Conservation (phyloP, 2,329 filamentous ascomycete species). For the Lasiodiplodia citricola region DNA sequence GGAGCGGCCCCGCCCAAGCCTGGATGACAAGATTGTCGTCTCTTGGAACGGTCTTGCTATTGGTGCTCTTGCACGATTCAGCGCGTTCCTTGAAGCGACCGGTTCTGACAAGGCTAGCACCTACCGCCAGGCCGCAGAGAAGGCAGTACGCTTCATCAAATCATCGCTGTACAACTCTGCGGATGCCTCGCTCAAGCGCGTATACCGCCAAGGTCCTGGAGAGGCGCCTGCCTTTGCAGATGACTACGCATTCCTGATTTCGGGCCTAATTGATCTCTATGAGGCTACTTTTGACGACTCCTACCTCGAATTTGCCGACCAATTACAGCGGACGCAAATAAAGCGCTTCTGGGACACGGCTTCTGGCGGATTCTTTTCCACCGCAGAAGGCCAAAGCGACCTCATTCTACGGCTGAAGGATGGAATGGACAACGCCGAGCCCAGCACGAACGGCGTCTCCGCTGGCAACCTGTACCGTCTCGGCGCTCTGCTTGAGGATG, state of each 20-base stretch:
- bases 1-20: constrained; percentile 74
- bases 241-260: constrained; percentile 89
- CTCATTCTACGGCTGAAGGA: constrained; percentile 88
- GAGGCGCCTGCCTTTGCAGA: constrained; percentile 81
- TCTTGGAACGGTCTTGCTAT: constrained; percentile 91
- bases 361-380: constrained; percentile 73
- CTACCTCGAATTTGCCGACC: constrained; percentile 80
- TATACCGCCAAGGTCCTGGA: constrained; percentile 72
- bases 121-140: constrained; percentile 70
- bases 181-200: constrained; percentile 70
- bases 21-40: constrained; percentile 88
- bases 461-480: constrained; percentile 87
- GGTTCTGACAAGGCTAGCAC: constrained; percentile 61
- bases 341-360: constrained; percentile 75
- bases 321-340: constrained; percentile 79
- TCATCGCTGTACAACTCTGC: constrained; percentile 72
- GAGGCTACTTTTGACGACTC: constrained; percentile 77
- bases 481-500: constrained; percentile 69
- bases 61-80: constrained; percentile 76
- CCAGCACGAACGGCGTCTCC: constrained; percentile 87
- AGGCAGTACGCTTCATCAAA: constrained; percentile 74
- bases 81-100: constrained; percentile 61
- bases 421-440: constrained; percentile 90
- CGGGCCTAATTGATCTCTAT: constrained; percentile 83
- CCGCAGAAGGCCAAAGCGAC: constrained; percentile 65